Percentiles rank a stretch among this genome's conserved stretches.
phyloP scores from a whole-genome alignment of 257 asterid genomes.

The Solanum lycopersicoides region DNA sequence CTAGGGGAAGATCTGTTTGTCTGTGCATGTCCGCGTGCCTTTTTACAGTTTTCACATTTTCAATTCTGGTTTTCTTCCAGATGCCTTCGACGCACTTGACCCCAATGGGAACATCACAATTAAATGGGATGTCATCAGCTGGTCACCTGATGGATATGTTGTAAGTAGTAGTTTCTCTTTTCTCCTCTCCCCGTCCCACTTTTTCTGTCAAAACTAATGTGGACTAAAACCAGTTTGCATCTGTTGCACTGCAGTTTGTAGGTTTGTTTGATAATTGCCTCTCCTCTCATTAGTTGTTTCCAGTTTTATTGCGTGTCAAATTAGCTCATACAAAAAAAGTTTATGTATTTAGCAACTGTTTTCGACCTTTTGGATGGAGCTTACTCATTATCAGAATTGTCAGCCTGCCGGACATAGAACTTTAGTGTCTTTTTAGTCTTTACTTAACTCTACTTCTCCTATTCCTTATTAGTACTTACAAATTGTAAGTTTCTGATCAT shows the following conservation, averaged over 20 bases:
- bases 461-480: neutral
- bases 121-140: constrained; percentile 64
- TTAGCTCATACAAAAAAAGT: neutral
- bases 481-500: neutral
- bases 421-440: neutral
- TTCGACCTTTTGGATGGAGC: neutral
- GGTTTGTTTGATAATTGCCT: neutral
- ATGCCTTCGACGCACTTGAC: constrained; percentile 83
- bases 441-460: neutral
- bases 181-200: neutral
- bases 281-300: neutral
- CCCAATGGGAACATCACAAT: constrained; percentile 80
- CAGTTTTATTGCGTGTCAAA: neutral
- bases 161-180: constrained; percentile 29
- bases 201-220: neutral
- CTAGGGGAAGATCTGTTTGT: neutral
- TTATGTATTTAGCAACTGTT: neutral
- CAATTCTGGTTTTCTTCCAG: constrained; percentile 17
- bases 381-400: neutral
- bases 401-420: neutral
- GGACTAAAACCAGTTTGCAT: neutral
- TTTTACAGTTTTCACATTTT: neutral
- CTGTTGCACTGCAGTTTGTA: neutral
- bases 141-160: constrained; percentile 83
- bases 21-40: too few relatives aligned